Conservation (phyloP, 768 basidiomycete genomes). For the Dioszegia crocea region DNA sequence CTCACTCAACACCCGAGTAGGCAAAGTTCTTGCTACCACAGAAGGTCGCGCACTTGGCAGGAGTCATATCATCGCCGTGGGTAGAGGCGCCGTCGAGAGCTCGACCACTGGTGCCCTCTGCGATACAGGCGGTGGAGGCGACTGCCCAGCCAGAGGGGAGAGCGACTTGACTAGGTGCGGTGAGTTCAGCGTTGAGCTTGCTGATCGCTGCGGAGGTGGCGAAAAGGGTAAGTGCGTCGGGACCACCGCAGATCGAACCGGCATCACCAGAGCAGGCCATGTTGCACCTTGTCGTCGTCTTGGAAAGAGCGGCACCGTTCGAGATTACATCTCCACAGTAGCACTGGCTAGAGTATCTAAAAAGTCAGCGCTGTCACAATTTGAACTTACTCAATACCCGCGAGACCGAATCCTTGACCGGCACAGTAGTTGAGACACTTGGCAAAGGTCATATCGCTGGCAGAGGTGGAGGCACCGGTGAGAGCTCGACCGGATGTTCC, state of each 20-base stretch:
- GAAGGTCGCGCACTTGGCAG: constrained; percentile 24
- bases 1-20: constrained; percentile 30
- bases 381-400: constrained; percentile 20
- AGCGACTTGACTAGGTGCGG: constrained; percentile 3
- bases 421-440: constrained; percentile 18
- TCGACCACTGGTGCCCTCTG: constrained; percentile 28
- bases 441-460: constrained; percentile 9
- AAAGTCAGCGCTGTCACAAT: constrained; percentile 18
- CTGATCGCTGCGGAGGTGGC: constrained; percentile 13
- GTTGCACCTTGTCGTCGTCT: constrained; percentile 15
- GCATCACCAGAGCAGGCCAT: constrained; percentile 20
- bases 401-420: constrained; percentile 11
- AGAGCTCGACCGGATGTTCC: constrained; percentile 1
- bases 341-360: constrained; percentile 29
- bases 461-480: constrained; percentile 7
- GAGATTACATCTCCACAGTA: constrained; percentile 32
- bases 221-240: constrained; percentile 21
- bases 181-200: constrained; percentile 10
- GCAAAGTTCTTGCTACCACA: constrained; percentile 19
- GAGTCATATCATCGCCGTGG: constrained; percentile 29
- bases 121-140: constrained; percentile 19
- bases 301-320: constrained; percentile 23
- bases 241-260: constrained; percentile 15
- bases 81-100: constrained; percentile 31
- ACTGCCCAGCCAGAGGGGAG: constrained; percentile 21